These are phyloP conservation scores for Stygiomarasmius scandens DNA, from an alignment of 1,284 basidiomycete genomes.

Conservation along the genomic window DNA sequence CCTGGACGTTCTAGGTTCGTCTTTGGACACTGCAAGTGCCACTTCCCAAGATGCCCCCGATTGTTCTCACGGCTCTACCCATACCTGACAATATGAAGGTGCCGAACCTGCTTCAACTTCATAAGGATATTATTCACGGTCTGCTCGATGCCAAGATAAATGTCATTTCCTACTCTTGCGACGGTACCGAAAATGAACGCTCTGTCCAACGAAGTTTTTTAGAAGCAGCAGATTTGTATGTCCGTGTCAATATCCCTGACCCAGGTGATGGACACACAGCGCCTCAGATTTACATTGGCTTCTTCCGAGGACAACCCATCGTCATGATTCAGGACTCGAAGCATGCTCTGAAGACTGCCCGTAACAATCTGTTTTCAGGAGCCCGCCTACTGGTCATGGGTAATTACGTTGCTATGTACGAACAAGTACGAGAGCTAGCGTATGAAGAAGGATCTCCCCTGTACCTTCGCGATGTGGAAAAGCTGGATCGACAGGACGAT, in stretches of 20 bases:
- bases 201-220: conserved; percentile 19
- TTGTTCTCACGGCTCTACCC: conserved; percentile 29
- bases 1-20: conserved; percentile 26
- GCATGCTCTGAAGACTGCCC: conserved; percentile 34
- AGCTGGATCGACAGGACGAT: conserved; percentile 44
- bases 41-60: conserved; percentile 25
- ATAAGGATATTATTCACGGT: conserved; percentile 19
- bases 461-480: too few relatives aligned
- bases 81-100: conserved; percentile 25
- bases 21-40: conserved; percentile 27
- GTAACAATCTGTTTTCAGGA: conserved; percentile 35
- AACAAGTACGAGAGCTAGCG: conserved; percentile 23
- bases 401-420: conserved; percentile 23
- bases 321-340: conserved; percentile 37
- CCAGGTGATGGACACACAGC: conserved; percentile 5
- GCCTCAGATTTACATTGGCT: conserved; percentile 8
- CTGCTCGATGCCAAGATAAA: conserved; percentile 21
- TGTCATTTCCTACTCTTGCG: conserved; percentile 28
- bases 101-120: conserved; percentile 13
- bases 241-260: conserved; percentile 9
- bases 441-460: conserved; percentile 23
- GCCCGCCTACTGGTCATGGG: conserved; percentile 29
- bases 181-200: conserved; percentile 33
- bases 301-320: conserved; percentile 17
- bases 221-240: conserved; percentile 5